Evolutionary conservation across 192 early-diverging fungal genomes (phyloP).

Genomic region (Linnemannia exigua): DNA sequence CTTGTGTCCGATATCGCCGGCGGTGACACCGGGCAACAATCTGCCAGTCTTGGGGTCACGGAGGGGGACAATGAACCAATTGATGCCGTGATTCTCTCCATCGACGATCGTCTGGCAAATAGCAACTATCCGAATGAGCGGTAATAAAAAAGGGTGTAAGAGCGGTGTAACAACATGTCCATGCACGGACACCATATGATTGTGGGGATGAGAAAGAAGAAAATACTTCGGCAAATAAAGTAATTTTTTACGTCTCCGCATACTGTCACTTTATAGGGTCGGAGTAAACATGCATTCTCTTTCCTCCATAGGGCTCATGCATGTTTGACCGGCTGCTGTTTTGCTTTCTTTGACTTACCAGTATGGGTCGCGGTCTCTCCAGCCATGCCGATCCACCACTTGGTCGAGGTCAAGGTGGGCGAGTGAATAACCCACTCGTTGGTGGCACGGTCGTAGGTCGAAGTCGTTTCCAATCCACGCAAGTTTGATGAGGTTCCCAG

Average conservation of each 20-base stretch:
- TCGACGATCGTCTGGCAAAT: slow-evolving; percentile 70
- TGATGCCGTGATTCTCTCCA: slow-evolving; percentile 66
- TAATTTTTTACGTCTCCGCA: background rate
- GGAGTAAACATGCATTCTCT: background rate
- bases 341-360: slow-evolving; percentile 13
- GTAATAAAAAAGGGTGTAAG: background rate
- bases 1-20: slow-evolving; percentile 73
- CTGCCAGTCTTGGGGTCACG: slow-evolving; percentile 62
- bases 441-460: slow-evolving; percentile 67
- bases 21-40: slow-evolving; percentile 62
- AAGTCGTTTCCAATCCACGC: slow-evolving; percentile 71
- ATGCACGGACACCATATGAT: background rate
- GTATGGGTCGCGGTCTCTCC: slow-evolving; percentile 75
- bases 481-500: slow-evolving; percentile 69
- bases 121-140: slow-evolving; percentile 34
- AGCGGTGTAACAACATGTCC: background rate
- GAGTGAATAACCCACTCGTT: slow-evolving; percentile 73
- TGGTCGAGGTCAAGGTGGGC: slow-evolving; percentile 69
- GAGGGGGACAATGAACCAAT: slow-evolving; percentile 76
- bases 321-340: background rate
- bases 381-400: slow-evolving; percentile 77
- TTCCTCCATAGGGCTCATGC: background rate
- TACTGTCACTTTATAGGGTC: slow-evolving; percentile 1
- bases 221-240: background rate
- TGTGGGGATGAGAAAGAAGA: background rate